Percentiles rank a stretch among this genome's conserved stretches.
Conservation (phyloP, 495 filamentous ascomycete species). For the Aspergillus baeticus region DNA sequence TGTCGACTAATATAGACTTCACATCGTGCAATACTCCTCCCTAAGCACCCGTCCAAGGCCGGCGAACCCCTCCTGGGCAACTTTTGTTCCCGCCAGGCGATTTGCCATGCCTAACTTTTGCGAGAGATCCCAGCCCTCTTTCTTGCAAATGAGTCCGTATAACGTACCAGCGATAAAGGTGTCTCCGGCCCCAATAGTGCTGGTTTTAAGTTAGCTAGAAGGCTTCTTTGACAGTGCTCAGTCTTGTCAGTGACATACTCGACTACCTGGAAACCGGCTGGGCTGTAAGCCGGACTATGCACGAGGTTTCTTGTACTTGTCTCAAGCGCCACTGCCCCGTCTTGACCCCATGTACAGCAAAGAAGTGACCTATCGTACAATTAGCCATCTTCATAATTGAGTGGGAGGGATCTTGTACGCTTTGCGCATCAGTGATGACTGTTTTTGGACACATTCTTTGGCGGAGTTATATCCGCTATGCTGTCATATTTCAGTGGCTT, state of each 20-base stretch:
- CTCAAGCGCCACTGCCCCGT: slow-evolving; percentile 55
- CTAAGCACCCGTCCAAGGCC: slow-evolving; percentile 42
- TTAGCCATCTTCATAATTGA: not conserved
- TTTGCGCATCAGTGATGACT: slow-evolving; percentile 38
- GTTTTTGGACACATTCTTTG: slow-evolving; percentile 48
- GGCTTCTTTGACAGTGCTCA: not conserved
- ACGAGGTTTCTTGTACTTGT: slow-evolving; percentile 32
- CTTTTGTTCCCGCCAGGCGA: slow-evolving; percentile 65
- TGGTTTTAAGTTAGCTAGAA: slow-evolving; percentile 28
- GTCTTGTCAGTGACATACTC: slow-evolving; percentile 47
- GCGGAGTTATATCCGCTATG: slow-evolving; percentile 46
- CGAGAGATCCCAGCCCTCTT: slow-evolving; percentile 48
- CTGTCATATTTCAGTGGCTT: slow-evolving; percentile 22
- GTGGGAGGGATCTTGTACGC: slow-evolving; percentile 38
- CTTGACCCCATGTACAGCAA: slow-evolving; percentile 67
- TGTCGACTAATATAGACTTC: too few species aligned
- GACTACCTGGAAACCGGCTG: slow-evolving; percentile 44
- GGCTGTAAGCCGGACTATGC: slow-evolving; percentile 46
- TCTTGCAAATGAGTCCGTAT: slow-evolving; percentile 55
- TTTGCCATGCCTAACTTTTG: slow-evolving; percentile 62
- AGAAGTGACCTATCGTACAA: slow-evolving; percentile 46
- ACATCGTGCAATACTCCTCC: not conserved
- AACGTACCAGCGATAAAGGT: slow-evolving; percentile 74
- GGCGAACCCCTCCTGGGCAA: slow-evolving; percentile 63
- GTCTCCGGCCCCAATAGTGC: slow-evolving; percentile 70